phyloP scores from a whole-genome alignment of 495 filamentous ascomycete species.

The Penicillium macrosclerotiorum region DNA sequence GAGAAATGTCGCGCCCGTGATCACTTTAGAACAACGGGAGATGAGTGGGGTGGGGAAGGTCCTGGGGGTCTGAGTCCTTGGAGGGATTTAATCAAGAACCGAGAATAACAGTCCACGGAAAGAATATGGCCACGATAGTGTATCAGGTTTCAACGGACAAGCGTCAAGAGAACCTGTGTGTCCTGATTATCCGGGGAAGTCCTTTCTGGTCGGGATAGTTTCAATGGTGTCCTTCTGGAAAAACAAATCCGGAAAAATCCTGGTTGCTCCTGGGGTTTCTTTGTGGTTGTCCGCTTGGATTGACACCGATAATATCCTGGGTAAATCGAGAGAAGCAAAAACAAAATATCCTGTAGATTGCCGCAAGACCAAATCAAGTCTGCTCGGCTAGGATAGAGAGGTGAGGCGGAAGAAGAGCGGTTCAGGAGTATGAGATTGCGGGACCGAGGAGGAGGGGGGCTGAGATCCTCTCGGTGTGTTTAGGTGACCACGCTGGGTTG shows the following conservation, averaged over 20 bases:
- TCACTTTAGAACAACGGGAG: constrained; percentile 17
- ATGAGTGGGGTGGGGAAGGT: neutral
- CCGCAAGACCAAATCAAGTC: constrained; percentile 18
- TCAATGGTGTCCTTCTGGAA: constrained; percentile 18
- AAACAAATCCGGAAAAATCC: constrained; percentile 17
- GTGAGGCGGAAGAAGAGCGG: constrained; percentile 4
- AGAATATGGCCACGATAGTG: constrained; percentile 18
- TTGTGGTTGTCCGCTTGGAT: no score
- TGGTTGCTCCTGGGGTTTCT: constrained; percentile 18
- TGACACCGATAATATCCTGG: no score
- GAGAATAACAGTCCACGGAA: constrained; percentile 19
- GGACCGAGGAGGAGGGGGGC: constrained; percentile 2
- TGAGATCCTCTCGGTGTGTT: constrained; percentile 11
- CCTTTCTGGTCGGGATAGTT: constrained; percentile 21
- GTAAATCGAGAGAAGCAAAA: constrained; percentile 10
- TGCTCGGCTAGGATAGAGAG: constrained; percentile 9
- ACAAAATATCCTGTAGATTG: constrained; percentile 1
- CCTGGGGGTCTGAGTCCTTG: constrained; percentile 14
- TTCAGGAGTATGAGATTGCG: neutral
- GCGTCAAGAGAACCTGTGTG: no score
- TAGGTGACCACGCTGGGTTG: no score
- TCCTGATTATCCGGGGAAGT: constrained; percentile 11
- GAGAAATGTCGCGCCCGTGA: constrained; percentile 20
- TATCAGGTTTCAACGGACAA: no score
- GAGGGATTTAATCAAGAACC: constrained; percentile 12